These are phyloP conservation scores for Coffea eugenioides DNA, from an alignment of 257 asterid species.

Conservation along the genomic window DNA sequence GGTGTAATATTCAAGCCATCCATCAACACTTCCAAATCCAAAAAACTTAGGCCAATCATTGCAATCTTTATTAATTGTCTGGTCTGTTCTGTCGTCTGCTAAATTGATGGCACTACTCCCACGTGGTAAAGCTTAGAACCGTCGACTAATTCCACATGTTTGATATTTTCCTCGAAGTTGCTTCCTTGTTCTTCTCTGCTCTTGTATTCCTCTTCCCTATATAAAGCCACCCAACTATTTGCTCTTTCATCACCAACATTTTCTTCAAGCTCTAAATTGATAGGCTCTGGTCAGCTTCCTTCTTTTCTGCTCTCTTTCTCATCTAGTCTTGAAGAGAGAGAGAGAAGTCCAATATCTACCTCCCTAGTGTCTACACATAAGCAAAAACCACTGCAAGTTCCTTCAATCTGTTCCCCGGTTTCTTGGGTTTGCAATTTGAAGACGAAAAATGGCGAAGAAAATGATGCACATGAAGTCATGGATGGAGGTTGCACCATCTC, in stretches of 20 bases:
- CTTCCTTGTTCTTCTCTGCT: neutral
- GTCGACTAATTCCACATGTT: neutral
- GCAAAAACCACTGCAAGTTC: neutral
- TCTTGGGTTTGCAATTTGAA: neutral
- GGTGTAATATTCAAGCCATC: too few relatives aligned
- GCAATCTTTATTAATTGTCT: too few relatives aligned
- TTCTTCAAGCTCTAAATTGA: neutral
- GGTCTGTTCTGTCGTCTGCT: too few relatives aligned
- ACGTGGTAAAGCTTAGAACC: conserved; percentile 30
- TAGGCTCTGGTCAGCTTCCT: neutral
- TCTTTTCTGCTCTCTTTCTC: conserved; percentile 5
- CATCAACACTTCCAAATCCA: too few relatives aligned
- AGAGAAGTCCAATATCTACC: neutral
- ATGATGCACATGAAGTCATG: conserved; percentile 20
- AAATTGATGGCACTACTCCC: conserved; percentile 6
- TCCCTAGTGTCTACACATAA: neutral
- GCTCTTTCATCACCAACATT: neutral
- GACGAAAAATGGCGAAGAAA: conserved; percentile 33
- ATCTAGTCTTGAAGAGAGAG: neutral
- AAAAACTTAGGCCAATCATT: too few relatives aligned
- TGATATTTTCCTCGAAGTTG: conserved; percentile 28
- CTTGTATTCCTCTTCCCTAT: conserved; percentile 12
- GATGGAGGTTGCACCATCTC: conserved; percentile 52
- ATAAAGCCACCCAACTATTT: conserved; percentile 10
- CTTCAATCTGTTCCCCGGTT: too few relatives aligned